phyloP scores from a whole-genome alignment of 177 flowering plant species.

The Vitis hybrid region DNA sequence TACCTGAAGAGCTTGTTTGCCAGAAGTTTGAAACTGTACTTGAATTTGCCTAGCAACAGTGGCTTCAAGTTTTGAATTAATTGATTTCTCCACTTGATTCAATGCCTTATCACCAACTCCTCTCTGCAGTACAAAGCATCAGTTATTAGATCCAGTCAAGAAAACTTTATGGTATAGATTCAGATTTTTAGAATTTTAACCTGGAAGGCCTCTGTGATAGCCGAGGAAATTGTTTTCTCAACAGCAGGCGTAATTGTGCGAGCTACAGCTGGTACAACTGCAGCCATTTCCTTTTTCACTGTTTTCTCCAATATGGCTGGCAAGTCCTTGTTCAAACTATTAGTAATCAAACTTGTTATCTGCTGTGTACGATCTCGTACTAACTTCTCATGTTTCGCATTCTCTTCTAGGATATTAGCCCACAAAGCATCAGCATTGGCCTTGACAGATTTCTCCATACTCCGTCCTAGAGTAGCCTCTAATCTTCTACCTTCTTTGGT shows the following conservation, averaged over 20 bases:
- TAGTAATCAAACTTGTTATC: slow-evolving; percentile 47
- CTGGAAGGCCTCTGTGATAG: slow-evolving; percentile 81
- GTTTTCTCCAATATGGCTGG: slow-evolving; percentile 61
- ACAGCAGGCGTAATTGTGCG: slow-evolving; percentile 63
- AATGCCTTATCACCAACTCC: slow-evolving; percentile 91
- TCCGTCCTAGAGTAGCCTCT: slow-evolving; percentile 72
- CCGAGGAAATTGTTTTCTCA: slow-evolving; percentile 75
- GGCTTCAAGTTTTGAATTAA: slow-evolving; percentile 78
- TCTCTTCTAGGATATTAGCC: slow-evolving; percentile 90
- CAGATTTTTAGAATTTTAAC: slow-evolving; percentile 30
- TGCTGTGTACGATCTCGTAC: slow-evolving; percentile 65
- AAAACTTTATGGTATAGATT: slow-evolving; percentile 2
- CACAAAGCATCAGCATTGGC: slow-evolving; percentile 82
- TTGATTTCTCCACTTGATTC: slow-evolving; percentile 82
- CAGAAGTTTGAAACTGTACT: slow-evolving; percentile 88
- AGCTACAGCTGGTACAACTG: slow-evolving; percentile 65
- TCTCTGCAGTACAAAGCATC: slow-evolving; percentile 51
- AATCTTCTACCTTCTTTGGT: slow-evolving; percentile 86
- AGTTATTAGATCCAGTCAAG: slow-evolving; percentile 14
- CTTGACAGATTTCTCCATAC: slow-evolving; percentile 75
- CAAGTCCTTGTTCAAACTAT: slow-evolving; percentile 69
- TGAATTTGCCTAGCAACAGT: slow-evolving; percentile 91
- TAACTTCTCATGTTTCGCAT: slow-evolving; percentile 69
- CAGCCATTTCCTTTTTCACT: slow-evolving; percentile 81
- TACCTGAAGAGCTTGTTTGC: slow-evolving; percentile 85